Conservation (phyloP, 805 yeast species). For the Kuraishia piskuri region DNA sequence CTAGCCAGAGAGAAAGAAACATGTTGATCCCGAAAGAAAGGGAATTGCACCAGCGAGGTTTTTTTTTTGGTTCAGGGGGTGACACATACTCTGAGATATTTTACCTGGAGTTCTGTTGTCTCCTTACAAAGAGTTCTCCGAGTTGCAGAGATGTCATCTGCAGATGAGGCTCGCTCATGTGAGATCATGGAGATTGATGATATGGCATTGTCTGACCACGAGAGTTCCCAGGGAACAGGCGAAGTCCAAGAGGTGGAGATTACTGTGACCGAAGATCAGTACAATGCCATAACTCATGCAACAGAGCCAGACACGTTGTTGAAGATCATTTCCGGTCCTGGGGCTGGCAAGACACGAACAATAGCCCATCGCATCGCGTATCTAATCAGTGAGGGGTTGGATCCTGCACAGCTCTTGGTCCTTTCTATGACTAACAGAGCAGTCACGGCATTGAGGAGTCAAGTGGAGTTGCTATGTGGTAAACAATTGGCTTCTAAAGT, state of each 20-base stretch:
- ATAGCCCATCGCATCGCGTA: constrained; percentile 43
- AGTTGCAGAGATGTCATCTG: not conserved
- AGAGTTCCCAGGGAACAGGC: not conserved
- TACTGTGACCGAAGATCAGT: constrained; percentile 36
- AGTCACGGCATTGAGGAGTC: constrained; percentile 36
- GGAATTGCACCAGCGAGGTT: too few species aligned
- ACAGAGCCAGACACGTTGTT: constrained; percentile 30
- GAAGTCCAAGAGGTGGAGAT: constrained; percentile 9
- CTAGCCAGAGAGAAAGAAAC: too few species aligned
- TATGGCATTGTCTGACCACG: not conserved
- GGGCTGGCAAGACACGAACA: constrained; percentile 65
- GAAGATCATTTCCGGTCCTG: constrained; percentile 61
- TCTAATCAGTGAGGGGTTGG: constrained; percentile 27
- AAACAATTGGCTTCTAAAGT: constrained; percentile 23
- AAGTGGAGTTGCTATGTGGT: constrained; percentile 24
- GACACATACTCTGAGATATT: too few species aligned
- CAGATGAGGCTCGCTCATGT: not conserved
- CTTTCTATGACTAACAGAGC: constrained; percentile 65
- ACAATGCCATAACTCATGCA: constrained; percentile 33
- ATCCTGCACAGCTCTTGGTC: constrained; percentile 49
- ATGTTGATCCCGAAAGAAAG: too few species aligned
- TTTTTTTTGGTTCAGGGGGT: too few species aligned
- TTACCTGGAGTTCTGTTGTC: too few species aligned
- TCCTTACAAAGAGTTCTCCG: too few species aligned
- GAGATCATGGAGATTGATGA: not conserved